These are phyloP conservation scores for Taphrina populina DNA, from an alignment of 1,139 yeast genomes.

Conservation along the genomic window DNA sequence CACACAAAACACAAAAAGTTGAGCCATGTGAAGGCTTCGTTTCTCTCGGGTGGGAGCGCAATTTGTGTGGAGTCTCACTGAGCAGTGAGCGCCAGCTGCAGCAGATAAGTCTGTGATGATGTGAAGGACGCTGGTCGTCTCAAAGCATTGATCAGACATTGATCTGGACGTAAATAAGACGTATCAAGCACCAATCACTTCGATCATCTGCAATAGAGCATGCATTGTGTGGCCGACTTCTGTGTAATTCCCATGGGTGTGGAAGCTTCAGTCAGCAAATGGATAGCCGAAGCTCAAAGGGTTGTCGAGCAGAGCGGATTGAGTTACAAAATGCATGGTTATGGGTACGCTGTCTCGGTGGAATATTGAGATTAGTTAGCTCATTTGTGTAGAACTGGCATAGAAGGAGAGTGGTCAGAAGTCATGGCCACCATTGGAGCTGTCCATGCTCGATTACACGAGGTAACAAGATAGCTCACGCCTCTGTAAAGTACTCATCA, in stretches of 20 bases:
- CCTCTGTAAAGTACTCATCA: not conserved
- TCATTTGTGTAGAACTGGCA: constrained; percentile 10
- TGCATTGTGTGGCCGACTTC: constrained; percentile 33
- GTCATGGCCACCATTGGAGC: constrained; percentile 31
- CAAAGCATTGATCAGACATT: no score
- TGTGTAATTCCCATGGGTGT: constrained; percentile 29
- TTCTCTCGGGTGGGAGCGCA: no score
- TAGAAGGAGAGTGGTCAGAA: constrained; percentile 28
- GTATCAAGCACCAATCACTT: no score
- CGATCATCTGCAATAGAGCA: no score
- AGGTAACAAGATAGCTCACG: not conserved
- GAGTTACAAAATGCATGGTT: constrained; percentile 21
- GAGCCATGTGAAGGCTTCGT: no score
- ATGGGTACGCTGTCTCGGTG: constrained; percentile 1
- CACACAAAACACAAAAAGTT: no score
- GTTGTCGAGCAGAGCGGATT: constrained; percentile 25
- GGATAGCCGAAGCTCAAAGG: constrained; percentile 28
- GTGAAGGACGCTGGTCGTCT: no score
- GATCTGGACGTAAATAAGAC: no score
- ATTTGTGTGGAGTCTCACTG: no score
- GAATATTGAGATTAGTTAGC: not conserved
- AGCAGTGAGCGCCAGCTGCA: no score
- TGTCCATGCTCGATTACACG: constrained; percentile 25
- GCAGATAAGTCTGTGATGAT: no score
- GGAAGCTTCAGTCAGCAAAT: constrained; percentile 14